Conservation (phyloP, 805 yeast species). For the Candida dendrica region DNA sequence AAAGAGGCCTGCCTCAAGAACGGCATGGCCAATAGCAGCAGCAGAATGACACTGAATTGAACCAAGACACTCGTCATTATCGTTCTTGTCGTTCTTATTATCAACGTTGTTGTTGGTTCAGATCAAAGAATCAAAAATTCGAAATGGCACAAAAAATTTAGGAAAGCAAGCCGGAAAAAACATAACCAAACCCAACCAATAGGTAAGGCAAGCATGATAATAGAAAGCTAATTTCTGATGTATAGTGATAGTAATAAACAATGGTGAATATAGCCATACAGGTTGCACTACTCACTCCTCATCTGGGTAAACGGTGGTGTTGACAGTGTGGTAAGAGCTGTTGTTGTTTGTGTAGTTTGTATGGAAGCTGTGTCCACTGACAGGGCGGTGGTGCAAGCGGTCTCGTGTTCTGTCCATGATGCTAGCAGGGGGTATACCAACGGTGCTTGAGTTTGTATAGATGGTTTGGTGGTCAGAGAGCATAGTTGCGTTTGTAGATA, state of each 20-base stretch:
- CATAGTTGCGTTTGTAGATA: slow-evolving; percentile 28
- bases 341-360: slow-evolving; percentile 12
- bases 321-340: slow-evolving; percentile 11
- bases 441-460: slow-evolving; percentile 55
- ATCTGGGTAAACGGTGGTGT: slow-evolving; percentile 2
- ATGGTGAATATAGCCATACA: no score
- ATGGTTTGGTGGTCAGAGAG: slow-evolving; percentile 31
- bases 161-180: no score
- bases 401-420: slow-evolving; percentile 41
- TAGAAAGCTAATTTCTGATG: no score
- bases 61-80: background rate
- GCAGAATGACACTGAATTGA: background rate
- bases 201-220: no score
- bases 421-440: slow-evolving; percentile 71
- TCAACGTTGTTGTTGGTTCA: no score
- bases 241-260: no score
- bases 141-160: no score
- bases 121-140: no score
- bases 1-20: background rate
- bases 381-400: slow-evolving; percentile 11
- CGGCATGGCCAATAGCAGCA: background rate
- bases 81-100: background rate
- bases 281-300: no score
- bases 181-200: no score
- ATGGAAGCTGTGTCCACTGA: slow-evolving; percentile 14